These are phyloP conservation scores for Closterium sp. DNA, from an alignment of 139 green algal genomes.

Conservation along the genomic window DNA sequence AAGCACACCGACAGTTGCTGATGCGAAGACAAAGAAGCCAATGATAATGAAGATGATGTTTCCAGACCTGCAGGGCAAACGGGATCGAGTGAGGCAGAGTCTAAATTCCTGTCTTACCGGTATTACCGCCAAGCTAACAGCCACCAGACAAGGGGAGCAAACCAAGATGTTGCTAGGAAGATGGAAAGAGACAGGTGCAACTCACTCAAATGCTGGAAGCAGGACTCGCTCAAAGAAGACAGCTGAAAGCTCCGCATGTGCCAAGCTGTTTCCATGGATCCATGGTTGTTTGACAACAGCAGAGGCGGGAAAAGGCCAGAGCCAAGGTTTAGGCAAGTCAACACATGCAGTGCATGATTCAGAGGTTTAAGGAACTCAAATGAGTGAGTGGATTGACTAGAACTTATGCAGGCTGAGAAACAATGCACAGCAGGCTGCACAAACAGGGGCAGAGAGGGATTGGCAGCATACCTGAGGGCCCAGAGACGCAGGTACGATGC, in stretches of 20 bases:
- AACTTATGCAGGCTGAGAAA: no score
- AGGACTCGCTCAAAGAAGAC: slow-evolving; percentile 90
- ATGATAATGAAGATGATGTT: slow-evolving; percentile 53
- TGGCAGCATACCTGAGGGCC: slow-evolving; percentile 70
- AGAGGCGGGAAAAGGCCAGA: neutral
- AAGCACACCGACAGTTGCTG: slow-evolving; percentile 90
- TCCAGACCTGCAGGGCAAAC: slow-evolving; percentile 31
- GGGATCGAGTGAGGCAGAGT: no score
- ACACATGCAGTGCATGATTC: neutral
- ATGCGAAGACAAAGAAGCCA: slow-evolving; percentile 86
- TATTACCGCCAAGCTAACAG: no score
- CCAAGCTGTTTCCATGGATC: slow-evolving; percentile 62
- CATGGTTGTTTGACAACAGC: no score
- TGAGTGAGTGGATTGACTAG: no score
- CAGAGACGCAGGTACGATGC: slow-evolving; percentile 97
- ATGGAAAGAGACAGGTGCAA: neutral
- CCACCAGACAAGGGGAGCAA: no score
- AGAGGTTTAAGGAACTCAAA: no score
- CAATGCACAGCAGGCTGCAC: neutral
- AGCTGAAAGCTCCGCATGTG: slow-evolving; percentile 89
- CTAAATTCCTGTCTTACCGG: no score
- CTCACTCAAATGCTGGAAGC: slow-evolving; percentile 68
- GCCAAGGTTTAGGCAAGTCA: neutral
- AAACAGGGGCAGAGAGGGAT: slow-evolving; percentile 8
- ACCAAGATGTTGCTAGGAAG: no score